Evolutionary conservation across 108 stramenopile genomes (phyloP), one percentile per base, ranked within the genome.

Genomic region (Skeletonema tropicum): DNA sequence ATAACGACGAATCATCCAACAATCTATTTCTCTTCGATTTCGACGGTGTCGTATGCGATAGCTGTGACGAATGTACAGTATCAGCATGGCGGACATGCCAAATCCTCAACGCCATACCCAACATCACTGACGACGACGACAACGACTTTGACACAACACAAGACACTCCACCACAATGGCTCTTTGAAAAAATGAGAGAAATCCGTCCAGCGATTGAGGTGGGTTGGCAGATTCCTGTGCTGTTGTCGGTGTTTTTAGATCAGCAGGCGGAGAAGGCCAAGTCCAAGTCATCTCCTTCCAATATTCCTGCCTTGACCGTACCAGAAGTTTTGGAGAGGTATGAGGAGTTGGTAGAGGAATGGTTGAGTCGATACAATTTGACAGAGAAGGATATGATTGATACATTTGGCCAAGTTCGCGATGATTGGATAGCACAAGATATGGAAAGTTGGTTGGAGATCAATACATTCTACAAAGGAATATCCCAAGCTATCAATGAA

Each of bases 181-280:
- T 80, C 33, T 80, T 80, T 57, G 74, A 70, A 13, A 74, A 75
- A 66, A 80, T 80, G 79, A 67, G 79, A 23, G 79, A 80, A 45
- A 80, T 80, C 21, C 57, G 79, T 11, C 79, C 79, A n/a, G 79
- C 79, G 6, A 80, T 80, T 55, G 79, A 80, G 46, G 79, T 80
- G 12, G 79, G 79, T 8, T 80, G 79, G 79, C 79, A 80, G 38
- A 80, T 80, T 6, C 79, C 79, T 8, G 79, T 80, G 10, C 74
- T 80, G 10, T 60, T 80, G 12, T 70, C 68, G 6, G 74, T 70
- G 17, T 75, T 80, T 14, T 57, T 80, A 36, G 71, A 80, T 33
- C 73, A 75, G 57, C 25, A 77, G 3, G n/a, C n/a, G n/a, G n/a
- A n/a, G n/a, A n/a, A n/a, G n/a, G 39, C 32, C 5, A 57, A 36